Base-by-base conservation (phyloP, 805 yeast species). In the Yarrowia yakushimensis region DNA sequence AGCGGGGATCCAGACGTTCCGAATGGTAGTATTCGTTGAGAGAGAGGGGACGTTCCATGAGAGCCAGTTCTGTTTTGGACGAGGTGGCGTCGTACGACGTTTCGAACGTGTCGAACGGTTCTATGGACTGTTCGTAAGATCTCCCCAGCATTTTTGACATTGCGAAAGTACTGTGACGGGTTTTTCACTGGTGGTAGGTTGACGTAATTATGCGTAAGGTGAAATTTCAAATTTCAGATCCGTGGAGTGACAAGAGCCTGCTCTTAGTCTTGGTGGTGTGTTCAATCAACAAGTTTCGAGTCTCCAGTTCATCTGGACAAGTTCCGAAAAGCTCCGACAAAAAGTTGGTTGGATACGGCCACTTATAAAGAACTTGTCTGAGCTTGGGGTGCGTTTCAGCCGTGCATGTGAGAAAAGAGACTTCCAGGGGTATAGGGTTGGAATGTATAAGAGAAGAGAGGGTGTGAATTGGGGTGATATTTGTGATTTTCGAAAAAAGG, bases 371-470 rank as follows among this genome's bases (percentile, higher is more conserved):
- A n/a, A n/a, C 8, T n/a, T 33, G 20, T 4, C 37, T 7, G 20
- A 10, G 2, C 31, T 33, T n/a, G 18, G n/a, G 20, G 41, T 9
- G 22, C 41, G 46, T 42, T 42, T 42, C 46, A 42, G 46, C 46
- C 46, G 46, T 42, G 46, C 46, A 42, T 42, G 46, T 23, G 28
- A n/a, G 28, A 23, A 11, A 15, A 36, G 22, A 36, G 22, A 18
- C 36, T 45, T 45, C 30, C 52, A 45, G 52, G 52, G 52, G 52
- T 45, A 45, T 30, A 45, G 52, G 52, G 27, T 45, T 45, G 52
- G 52, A 45, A 45, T 45, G 52, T 45, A 13, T 42, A 42, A 30
- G 46, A 42, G 31, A n/a, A n/a, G 39, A 12, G 13, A 18, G 10
- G 18, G 7, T 1, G 13, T 1, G 23, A 4, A 1, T 18, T 4